phyloP scores from a whole-genome alignment of 768 basidiomycete species.

The Tremella mesenterica region DNA sequence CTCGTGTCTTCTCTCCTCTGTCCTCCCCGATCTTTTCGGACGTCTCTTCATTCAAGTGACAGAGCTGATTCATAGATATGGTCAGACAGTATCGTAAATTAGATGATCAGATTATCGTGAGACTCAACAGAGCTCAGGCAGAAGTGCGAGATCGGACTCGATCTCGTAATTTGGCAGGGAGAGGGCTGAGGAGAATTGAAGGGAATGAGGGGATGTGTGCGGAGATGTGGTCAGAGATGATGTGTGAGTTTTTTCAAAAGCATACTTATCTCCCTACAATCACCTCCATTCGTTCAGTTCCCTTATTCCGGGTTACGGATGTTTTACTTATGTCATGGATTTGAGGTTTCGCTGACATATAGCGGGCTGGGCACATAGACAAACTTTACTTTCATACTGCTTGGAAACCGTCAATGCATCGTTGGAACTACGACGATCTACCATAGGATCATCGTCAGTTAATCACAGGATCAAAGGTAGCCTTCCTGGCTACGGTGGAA shows the following conservation, averaged over 20 bases:
- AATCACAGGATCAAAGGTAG: neutral
- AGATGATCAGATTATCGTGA: slow-evolving; percentile 42
- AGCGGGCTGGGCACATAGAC: slow-evolving; percentile 43
- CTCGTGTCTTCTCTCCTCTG: neutral
- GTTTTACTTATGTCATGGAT: neutral
- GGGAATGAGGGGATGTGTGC: slow-evolving; percentile 38
- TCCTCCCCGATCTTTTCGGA: neutral
- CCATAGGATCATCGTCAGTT: slow-evolving; percentile 17
- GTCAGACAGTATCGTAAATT: slow-evolving; percentile 41
- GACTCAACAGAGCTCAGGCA: slow-evolving; percentile 40
- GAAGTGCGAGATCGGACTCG: slow-evolving; percentile 34
- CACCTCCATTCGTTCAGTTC: neutral
- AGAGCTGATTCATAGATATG: slow-evolving; percentile 22
- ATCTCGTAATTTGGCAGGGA: neutral
- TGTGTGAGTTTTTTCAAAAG: slow-evolving; percentile 24
- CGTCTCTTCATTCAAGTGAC: neutral
- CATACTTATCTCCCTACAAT: neutral
- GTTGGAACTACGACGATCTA: slow-evolving; percentile 20
- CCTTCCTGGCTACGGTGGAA: neutral
- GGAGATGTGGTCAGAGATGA: slow-evolving; percentile 41
- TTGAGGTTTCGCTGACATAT: neutral
- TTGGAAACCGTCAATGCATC: slow-evolving; percentile 24
- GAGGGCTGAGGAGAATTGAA: neutral
- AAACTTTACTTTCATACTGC: slow-evolving; percentile 38
- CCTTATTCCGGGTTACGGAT: neutral